Evolutionary conservation across 768 basidiomycete genomes (phyloP).

Genomic region (Hemileccinum rubropunctum): DNA sequence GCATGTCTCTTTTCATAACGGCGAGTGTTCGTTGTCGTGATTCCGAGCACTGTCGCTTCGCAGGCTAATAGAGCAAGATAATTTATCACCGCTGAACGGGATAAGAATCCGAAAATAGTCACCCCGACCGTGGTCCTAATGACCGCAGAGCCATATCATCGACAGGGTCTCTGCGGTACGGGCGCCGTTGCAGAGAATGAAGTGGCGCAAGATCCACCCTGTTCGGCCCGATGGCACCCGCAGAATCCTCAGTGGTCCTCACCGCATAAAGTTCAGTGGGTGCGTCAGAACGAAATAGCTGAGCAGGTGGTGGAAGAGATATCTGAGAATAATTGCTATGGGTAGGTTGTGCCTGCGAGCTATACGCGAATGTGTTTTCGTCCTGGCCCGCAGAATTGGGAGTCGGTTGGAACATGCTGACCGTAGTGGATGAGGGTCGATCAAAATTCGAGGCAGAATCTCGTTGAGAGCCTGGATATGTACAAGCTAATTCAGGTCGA

Average conservation of each 20-base stretch:
- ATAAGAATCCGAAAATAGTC: slow-evolving; percentile 28
- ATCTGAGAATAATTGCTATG: slow-evolving; percentile 19
- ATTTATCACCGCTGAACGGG: slow-evolving; percentile 21
- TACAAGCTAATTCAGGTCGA: slow-evolving; percentile 15
- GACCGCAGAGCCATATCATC: slow-evolving; percentile 63
- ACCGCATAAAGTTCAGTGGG: slow-evolving; percentile 32
- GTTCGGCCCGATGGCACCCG: slow-evolving; percentile 20
- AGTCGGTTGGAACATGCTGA: slow-evolving; percentile 12
- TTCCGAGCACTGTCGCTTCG: slow-evolving; percentile 10
- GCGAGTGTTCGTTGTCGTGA: slow-evolving; percentile 3
- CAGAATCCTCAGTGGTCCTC: slow-evolving; percentile 18
- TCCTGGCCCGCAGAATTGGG: slow-evolving; percentile 5
- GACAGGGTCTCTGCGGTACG: slow-evolving; percentile 56
- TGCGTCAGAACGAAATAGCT: slow-evolving; percentile 27
- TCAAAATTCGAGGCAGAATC: slow-evolving; percentile 16
- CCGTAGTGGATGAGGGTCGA: slow-evolving; percentile 17
- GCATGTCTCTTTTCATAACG: slow-evolving; percentile 4
- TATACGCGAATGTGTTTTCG: slow-evolving; percentile 7
- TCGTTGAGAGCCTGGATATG: slow-evolving; percentile 17
- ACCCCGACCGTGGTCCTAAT: slow-evolving; percentile 38
- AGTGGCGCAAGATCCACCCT: slow-evolving; percentile 56
- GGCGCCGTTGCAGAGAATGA: slow-evolving; percentile 51
- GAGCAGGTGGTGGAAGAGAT: slow-evolving; percentile 33
- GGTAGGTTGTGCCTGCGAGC: slow-evolving; percentile 8
- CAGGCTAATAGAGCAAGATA: slow-evolving; percentile 14